A percentile compares a stretch with the other conserved stretches of the same genome.
Conservation (phyloP, 345 rosid genomes). For the Ceriops decandra region DNA sequence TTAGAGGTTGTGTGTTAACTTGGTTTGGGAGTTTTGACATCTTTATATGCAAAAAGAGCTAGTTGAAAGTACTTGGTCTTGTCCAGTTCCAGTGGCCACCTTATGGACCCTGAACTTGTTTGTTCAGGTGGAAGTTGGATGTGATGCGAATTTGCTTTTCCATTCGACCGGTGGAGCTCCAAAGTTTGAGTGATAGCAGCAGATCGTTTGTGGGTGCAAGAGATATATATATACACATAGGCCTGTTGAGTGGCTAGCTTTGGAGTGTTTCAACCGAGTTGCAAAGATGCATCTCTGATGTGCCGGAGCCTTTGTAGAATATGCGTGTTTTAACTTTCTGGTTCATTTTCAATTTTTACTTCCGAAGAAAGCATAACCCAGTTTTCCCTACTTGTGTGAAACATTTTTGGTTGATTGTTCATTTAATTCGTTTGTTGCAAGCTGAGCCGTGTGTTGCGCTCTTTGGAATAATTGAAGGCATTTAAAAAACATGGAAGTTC, state of each 20-base stretch:
- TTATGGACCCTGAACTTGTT: background rate
- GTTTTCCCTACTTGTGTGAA: conserved; percentile 12
- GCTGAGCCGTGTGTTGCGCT: conserved; percentile 9
- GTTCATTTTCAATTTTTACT: background rate
- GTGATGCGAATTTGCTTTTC: background rate
- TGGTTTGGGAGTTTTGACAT: conserved; percentile 7
- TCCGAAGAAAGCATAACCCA: background rate
- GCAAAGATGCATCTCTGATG: too few relatives aligned
- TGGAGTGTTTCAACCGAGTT: too few relatives aligned
- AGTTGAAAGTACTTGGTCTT: conserved; percentile 7
- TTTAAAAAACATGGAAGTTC: background rate
- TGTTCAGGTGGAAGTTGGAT: conserved; percentile 4
- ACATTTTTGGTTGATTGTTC: conserved; percentile 7
- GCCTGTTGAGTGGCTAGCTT: conserved; percentile 6
- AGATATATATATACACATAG: background rate
- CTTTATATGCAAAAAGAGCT: conserved; percentile 4
- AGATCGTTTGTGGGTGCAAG: background rate
- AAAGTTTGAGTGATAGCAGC: background rate
- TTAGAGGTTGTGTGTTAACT: conserved; percentile 23
- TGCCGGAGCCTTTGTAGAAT: background rate
- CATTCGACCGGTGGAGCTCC: background rate
- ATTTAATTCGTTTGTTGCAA: conserved; percentile 30
- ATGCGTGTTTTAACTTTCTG: conserved; percentile 6
- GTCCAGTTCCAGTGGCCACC: conserved; percentile 8
- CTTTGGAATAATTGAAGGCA: background rate